Base-by-base conservation (phyloP, 768 basidiomycete species). In the Trametes maxima region DNA sequence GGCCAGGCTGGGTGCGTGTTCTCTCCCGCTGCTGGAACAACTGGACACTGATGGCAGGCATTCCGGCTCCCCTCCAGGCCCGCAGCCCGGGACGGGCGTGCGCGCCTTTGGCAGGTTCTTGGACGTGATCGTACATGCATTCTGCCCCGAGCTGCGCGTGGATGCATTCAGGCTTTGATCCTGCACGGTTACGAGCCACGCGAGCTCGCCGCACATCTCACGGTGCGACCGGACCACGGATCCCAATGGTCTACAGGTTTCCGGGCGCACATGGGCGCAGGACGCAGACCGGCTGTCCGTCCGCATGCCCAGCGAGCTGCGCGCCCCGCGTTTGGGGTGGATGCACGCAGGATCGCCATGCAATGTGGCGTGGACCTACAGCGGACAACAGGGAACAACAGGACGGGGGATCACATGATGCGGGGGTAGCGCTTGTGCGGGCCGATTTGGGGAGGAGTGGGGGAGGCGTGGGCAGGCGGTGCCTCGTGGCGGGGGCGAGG, bases 401-500 rank as follows among this genome's bases (percentile, higher is more conserved):
- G 51, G 60, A 12, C n/a, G 45, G 22, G 11, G 8, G 61, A 28
- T 50, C 61, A 62, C 63, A 43, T 54, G 59, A 57, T 47, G 44
- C 36, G 64, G 54, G 56, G 46, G 47, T 14, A 19, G 60, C 22
- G 36, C 53, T 25, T 37, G 45, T 25, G 48, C 60, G 50, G 59
- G 59, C 56, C 60, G 52, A 49, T 59, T 56, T 19, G 53, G 58
- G 59, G 58, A 51, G 51, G 54, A 62, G 54, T 54, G 58, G 46
- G 35, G 25, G 40, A 21, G 40, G 57, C 19, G 36, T 54, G 58
- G 46, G 35, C 22, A 28, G 16, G 40, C 48, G 11, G 36, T 50
- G 67, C 65, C 64, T 67, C 67, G 67, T 65, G 65, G 64, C 44
- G 44, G 47, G 45, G 62, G 67, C 54, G 63, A 65, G 67, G 67